phyloP scores from a whole-genome alignment of 2,329 filamentous ascomycete genomes.

The Penicillium sp. region DNA sequence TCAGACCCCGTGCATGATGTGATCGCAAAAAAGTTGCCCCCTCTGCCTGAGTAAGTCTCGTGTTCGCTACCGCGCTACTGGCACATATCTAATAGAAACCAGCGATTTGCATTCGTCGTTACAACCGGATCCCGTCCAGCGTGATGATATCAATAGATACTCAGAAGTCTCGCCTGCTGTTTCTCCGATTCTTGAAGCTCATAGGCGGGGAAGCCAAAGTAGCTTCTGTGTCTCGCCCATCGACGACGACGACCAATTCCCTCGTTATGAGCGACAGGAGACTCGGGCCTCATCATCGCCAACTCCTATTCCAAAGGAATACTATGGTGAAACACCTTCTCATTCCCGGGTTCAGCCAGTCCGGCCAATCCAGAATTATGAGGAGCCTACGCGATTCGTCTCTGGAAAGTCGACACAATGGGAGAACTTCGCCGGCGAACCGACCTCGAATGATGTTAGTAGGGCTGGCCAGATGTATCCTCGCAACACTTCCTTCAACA shows the following conservation, averaged over 20 bases:
- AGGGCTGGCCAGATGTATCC: slow-evolving; percentile 58
- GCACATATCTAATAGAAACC: background rate
- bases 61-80: background rate
- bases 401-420: slow-evolving; percentile 42
- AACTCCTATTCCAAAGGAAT: background rate
- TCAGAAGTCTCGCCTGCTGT: slow-evolving; percentile 17
- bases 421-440: slow-evolving; percentile 67
- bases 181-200: slow-evolving; percentile 10
- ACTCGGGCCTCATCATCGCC: slow-evolving; percentile 6
- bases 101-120: slow-evolving; percentile 13
- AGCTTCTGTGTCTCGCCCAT: slow-evolving; percentile 23
- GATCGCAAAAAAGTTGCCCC: slow-evolving; percentile 30
- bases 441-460: slow-evolving; percentile 56
- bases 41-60: slow-evolving; percentile 24
- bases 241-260: slow-evolving; percentile 8
- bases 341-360: slow-evolving; percentile 1
- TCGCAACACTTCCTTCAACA: slow-evolving; percentile 35
- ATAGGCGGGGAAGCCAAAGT: slow-evolving; percentile 16
- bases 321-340: background rate
- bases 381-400: slow-evolving; percentile 16
- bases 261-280: slow-evolving; percentile 5
- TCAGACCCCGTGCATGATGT: slow-evolving; percentile 31
- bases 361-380: background rate
- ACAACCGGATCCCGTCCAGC: background rate
- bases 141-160: slow-evolving; percentile 3